Conservation (phyloP, 2,329 filamentous ascomycete species). For the Trichophyton schoenleinii region DNA sequence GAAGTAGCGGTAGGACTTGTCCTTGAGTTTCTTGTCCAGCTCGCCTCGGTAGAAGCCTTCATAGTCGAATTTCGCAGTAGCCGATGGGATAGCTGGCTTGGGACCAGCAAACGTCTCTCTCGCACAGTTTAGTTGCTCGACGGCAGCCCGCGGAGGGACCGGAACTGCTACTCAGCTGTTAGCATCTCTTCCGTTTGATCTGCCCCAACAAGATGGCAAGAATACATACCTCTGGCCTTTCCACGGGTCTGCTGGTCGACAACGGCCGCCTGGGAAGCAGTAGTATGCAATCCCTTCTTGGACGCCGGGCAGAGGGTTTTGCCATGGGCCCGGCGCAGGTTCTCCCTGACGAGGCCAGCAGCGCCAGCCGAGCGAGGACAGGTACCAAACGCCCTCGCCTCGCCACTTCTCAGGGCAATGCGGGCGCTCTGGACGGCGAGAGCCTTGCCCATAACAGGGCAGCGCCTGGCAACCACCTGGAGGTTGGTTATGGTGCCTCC, state of each 20-base stretch:
- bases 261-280: slow-evolving; percentile 62
- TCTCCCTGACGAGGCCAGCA: slow-evolving; percentile 1
- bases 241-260: slow-evolving; percentile 48
- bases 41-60: slow-evolving; percentile 77
- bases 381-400: slow-evolving; percentile 27
- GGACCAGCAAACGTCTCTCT: slow-evolving; percentile 11
- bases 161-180: slow-evolving; percentile 8
- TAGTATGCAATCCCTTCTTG: slow-evolving; percentile 72
- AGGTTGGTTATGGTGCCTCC: slow-evolving; percentile 95
- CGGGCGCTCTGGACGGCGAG: slow-evolving; percentile 63
- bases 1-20: slow-evolving; percentile 99
- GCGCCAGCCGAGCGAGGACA: slow-evolving; percentile 14
- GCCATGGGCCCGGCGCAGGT: slow-evolving; percentile 19
- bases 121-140: slow-evolving; percentile 4
- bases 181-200: neutral
- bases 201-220: neutral
- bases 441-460: slow-evolving; percentile 97
- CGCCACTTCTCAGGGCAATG: slow-evolving; percentile 18
- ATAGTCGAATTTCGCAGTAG: slow-evolving; percentile 65
- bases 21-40: slow-evolving; percentile 97
- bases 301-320: slow-evolving; percentile 37
- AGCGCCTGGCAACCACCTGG: slow-evolving; percentile 84
- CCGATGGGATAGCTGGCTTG: slow-evolving; percentile 35
- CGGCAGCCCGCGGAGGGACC: neutral
- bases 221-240: slow-evolving; percentile 12